Conservation (phyloP, 2,329 filamentous ascomycete species). For the Truncatella angustata region DNA sequence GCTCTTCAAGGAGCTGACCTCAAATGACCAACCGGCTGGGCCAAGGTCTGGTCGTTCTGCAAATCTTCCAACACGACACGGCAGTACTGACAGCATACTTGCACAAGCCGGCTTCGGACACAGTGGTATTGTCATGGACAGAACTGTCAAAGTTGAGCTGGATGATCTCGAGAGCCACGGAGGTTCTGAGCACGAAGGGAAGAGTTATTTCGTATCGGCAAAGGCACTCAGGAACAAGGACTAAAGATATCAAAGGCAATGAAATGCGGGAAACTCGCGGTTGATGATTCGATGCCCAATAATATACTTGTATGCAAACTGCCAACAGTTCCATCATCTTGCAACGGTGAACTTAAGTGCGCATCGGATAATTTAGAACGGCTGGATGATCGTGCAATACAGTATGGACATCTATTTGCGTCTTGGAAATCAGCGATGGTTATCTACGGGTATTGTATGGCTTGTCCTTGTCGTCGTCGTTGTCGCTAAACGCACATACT, state of each 20-base stretch:
- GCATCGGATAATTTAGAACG: too few species aligned
- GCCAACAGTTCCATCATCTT: too few species aligned
- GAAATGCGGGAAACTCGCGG: too few species aligned
- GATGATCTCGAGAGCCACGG: conserved; percentile 18
- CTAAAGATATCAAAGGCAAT: neutral
- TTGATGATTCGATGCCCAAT: too few species aligned
- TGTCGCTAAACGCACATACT: too few species aligned
- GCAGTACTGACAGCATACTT: conserved; percentile 22
- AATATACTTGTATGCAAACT: too few species aligned
- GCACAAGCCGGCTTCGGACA: conserved; percentile 13
- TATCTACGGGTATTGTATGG: too few species aligned
- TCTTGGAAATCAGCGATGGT: too few species aligned
- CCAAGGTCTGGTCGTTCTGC: neutral
- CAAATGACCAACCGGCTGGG: conserved; percentile 9
- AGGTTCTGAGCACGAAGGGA: neutral
- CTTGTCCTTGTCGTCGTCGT: too few species aligned
- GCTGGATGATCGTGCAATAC: too few species aligned
- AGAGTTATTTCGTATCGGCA: conserved; percentile 3
- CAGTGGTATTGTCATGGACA: conserved; percentile 23
- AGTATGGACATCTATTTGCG: too few species aligned
- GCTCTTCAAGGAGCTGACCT: conserved; percentile 21
- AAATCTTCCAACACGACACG: conserved; percentile 17
- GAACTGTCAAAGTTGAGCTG: conserved; percentile 23
- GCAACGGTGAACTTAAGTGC: too few species aligned
- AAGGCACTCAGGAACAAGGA: neutral